These are phyloP conservation scores for Dioscorea dumetorum DNA, from an alignment of 106 monocot genomes.

Conservation along the genomic window DNA sequence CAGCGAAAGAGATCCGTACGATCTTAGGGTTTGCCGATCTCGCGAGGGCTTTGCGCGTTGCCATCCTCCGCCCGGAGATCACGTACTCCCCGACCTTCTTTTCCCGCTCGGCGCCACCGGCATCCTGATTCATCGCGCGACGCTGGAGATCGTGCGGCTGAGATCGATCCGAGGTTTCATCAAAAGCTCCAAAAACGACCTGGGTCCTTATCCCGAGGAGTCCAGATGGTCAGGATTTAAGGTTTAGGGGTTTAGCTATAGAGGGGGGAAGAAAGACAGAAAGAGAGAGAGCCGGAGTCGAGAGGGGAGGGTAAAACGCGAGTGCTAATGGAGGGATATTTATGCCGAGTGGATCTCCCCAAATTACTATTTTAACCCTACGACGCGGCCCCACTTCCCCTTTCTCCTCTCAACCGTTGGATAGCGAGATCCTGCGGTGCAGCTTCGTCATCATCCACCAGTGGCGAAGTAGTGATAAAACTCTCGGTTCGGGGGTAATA, in stretches of 20 bases:
- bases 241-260: background rate
- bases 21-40: conserved; percentile 2
- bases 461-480: too few species aligned
- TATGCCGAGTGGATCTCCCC: background rate
- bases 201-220: background rate
- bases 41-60: background rate
- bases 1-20: conserved; percentile 34
- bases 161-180: background rate
- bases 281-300: background rate
- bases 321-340: background rate
- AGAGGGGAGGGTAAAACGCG: background rate
- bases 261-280: background rate
- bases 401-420: too few species aligned
- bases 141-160: background rate
- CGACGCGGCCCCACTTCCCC: background rate
- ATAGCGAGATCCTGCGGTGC: too few species aligned
- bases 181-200: background rate
- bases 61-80: conserved; percentile 9
- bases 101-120: too few species aligned
- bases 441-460: too few species aligned
- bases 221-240: background rate
- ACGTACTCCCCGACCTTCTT: conserved; percentile 33
- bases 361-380: background rate
- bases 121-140: conserved; percentile 6
- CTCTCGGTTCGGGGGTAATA: too few species aligned